Conservation (phyloP, 371 early-diverging fungal species). For the Mucor circinelloides region DNA sequence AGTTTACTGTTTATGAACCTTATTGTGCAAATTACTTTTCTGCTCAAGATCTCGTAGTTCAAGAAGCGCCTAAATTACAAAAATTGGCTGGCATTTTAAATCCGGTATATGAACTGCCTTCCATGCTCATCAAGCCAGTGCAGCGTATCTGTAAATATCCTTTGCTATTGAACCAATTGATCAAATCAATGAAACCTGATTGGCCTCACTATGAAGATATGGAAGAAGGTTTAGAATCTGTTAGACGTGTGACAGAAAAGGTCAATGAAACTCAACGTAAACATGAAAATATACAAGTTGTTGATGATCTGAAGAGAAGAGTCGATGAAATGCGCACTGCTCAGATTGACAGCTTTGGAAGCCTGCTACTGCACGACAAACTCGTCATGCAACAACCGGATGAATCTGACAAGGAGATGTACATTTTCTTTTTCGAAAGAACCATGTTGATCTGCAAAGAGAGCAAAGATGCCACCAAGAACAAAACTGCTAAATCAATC, state of each 20-base stretch:
- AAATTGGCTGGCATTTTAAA: slow-evolving; percentile 75
- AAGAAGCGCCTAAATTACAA: slow-evolving; percentile 56
- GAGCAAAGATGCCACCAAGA: slow-evolving; percentile 49
- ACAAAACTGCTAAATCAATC: slow-evolving; percentile 46
- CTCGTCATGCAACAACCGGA: slow-evolving; percentile 72
- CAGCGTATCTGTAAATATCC: slow-evolving; percentile 98
- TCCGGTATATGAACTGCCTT: slow-evolving; percentile 84
- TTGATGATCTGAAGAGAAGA: slow-evolving; percentile 76
- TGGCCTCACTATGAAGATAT: slow-evolving; percentile 80
- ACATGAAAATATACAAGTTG: slow-evolving; percentile 82
- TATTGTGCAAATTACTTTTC: slow-evolving; percentile 91
- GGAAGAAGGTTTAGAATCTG: slow-evolving; percentile 73
- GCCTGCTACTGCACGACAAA: slow-evolving; percentile 80
- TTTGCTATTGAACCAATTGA: slow-evolving; percentile 82
- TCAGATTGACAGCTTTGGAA: slow-evolving; percentile 71
- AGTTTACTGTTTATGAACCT: slow-evolving; percentile 92
- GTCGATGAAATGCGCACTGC: slow-evolving; percentile 40
- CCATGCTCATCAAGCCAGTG: slow-evolving; percentile 94
- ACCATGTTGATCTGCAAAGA: slow-evolving; percentile 90
- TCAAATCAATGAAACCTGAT: slow-evolving; percentile 73
- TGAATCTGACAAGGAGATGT: slow-evolving; percentile 77
- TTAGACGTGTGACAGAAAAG: slow-evolving; percentile 86
- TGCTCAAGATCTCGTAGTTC: slow-evolving; percentile 68
- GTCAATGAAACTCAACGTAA: slow-evolving; percentile 92
- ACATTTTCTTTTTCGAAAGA: slow-evolving; percentile 86